Base-by-base conservation (phyloP, 805 yeast genomes). In the Saccharomycopsis sp. region DNA sequence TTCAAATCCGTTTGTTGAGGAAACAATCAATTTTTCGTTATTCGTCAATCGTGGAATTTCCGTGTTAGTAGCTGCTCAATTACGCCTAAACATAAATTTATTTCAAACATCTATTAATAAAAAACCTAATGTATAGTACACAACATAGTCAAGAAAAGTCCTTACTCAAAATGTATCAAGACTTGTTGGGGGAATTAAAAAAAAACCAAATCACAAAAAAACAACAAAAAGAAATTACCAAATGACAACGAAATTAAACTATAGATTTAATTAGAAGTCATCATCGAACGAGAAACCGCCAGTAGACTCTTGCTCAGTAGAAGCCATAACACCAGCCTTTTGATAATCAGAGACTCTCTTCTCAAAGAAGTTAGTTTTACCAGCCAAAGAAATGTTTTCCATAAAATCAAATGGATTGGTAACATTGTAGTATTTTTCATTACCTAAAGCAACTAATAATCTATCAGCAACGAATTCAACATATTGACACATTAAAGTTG, bases 301-400 rank as follows among this genome's bases (percentile, higher is more conserved):
- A 42, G 69, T 70, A 41, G 69, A 70, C 36, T 60, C 51, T 47
- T 64, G 66, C 47, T 61, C 58, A 47, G 68, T 59, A 47, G 61
- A 57, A 51, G 95, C 89, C 92, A 89, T 89, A 57, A 89, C 98
- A 70, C 98, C 97, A 44, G 98, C 97, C 70, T 89, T 92, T 69
- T 89, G 98, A 69, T 89, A 89, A 66, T 89, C 98, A 44, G 95
- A 83, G 44, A 89, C 98, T 69, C 98, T 83, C 77, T 89, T 89
- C 73, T 89, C 98, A 60, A 89, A 89, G 77, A 89, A 89, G 72
- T 92, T 89, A 55, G 98, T 89, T 76, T 89, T 89, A 66, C 98
- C 98, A 45, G 96, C 94, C 54, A 89, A 76, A 6, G 97, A 89
- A 57, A 89, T 89, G 71, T 92, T 89, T 71, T 89, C 98, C 98